Base-by-base conservation (phyloP, 768 basidiomycete species). In the Cystobasidium tubakii region DNA sequence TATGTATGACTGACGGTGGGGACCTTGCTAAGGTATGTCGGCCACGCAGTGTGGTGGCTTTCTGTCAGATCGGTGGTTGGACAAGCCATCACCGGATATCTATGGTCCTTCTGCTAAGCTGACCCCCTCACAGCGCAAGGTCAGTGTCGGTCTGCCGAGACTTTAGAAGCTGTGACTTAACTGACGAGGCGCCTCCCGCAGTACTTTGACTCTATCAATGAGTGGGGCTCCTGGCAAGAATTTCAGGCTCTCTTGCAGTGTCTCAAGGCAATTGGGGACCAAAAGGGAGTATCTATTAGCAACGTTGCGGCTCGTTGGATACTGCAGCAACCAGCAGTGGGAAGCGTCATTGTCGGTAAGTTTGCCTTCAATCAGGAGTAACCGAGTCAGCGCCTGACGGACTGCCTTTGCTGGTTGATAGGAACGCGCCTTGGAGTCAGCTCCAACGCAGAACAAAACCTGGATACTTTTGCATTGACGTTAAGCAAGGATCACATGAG, bases 191-290 rank as follows among this genome's bases (percentile, higher is more conserved):
- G 7, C 53, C 21, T 7, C 21, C 53, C 15, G 39, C 39, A 54
- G 53, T 54, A 54, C 21, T 54, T 54, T n/a, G 53, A 54, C 21
- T 54, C 53, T 29, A 54, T 54, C 53, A n/a, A n/a, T 29, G 53
- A 54, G 21, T 54, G 53, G 53, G 53, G 53, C 6, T 54, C 53
- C 21, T 54, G 53, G 53, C 21, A n/a, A 54, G 53, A 54, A 54
- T 54, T 54, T 19, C 53, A 54, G 21, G 21, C 21, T 10, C 27
- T 54, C 21, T 19, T 54, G 27, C 53, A 54, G 27, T 10, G 27
- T 6, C 53, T 54, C n/a, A n/a, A 29, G n/a, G 53, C 53, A 4
- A 54, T 54, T 54, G 53, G 7, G 6, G 53, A 54, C 21, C 6
- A 6, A 19, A 54, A 54, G 27, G 27, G 27, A 39, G 53, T 54